Evolutionary conservation across 208 protist genomes (phyloP).

Genomic region (Strigomonas culicis): DNA sequence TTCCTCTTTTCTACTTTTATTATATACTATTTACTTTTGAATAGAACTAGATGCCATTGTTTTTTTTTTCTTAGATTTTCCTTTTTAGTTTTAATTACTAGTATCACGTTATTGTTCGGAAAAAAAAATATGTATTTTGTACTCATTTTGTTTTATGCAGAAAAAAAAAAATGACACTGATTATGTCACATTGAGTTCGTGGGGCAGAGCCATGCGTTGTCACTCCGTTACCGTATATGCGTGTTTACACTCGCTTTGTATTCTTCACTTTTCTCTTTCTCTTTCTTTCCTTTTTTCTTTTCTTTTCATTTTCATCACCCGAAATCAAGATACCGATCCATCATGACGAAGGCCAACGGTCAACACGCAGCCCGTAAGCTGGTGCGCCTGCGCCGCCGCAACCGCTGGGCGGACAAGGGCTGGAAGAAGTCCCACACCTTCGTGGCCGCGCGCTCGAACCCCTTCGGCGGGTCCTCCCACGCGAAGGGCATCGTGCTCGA

Average conservation of each 20-base stretch:
- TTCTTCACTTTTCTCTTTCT: background rate
- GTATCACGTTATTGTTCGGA: background rate
- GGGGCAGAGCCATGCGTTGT: too few relatives aligned
- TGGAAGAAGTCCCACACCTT: conserved; percentile 98
- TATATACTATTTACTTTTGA: background rate
- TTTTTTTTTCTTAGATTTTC: background rate
- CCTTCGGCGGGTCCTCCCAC: conserved; percentile 98
- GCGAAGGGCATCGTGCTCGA: conserved; percentile 99
- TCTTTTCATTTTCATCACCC: conserved; percentile 2
- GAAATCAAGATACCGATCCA: conserved; percentile 6
- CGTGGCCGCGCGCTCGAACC: conserved; percentile 96
- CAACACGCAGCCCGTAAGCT: conserved; percentile 98
- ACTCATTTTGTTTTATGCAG: too few relatives aligned
- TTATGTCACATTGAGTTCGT: too few relatives aligned
- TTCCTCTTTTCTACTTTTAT: background rate
- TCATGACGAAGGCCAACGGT: conserved; percentile 96
- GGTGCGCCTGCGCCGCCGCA: conserved; percentile 82
- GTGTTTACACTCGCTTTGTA: background rate
- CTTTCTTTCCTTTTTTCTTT: conserved; percentile 6
- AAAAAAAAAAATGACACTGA: too few relatives aligned
- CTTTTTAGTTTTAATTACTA: background rate
- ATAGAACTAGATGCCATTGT: background rate
- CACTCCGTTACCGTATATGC: background rate
- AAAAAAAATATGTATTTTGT: too few relatives aligned
- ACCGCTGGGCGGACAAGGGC: conserved; percentile 97